Evolutionary conservation across 768 basidiomycete genomes (phyloP), one percentile per base, ranked within the genome.

Genomic region (Leccinum aurantiacum): DNA sequence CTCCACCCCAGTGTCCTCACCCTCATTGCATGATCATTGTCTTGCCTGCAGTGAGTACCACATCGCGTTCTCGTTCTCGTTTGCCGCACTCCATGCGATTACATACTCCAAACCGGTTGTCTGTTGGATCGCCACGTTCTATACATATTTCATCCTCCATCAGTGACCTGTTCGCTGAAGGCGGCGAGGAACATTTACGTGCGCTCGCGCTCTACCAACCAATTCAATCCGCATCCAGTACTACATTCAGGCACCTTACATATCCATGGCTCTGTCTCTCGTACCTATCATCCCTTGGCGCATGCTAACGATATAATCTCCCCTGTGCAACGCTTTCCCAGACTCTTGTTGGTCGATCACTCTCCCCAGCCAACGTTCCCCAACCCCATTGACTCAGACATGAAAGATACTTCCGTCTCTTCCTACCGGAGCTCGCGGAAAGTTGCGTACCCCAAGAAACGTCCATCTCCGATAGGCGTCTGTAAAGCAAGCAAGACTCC

Each of bases 381-480:
- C 61, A 61, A 66, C 56, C 9, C 25, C 54, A 35, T 68, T 17
- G 19, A 58, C 58, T 53, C 65, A 79, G 79, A 80, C 76, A 93
- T 93, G 91, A 93, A 93, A 81, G 90, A 92, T 78, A 77, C 83
- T 62, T 83, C 87, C 33, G 76, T 74, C 50, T 74, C 84, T 67
- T 80, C 83, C 27, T 84, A 78, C 73, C 84, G 81, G 66, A 80
- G 82, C 69, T 80, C 86, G 63, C 83, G 88, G 72, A 82, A 84
- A 63, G 75, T 83, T 56, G 80, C 86, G 65, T 93, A 93, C 69
- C 88, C 88, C 53, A 91, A 88, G 86, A 93, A 89, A 75, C 89
- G 89, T 59, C 91, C 91, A 19, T 91, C 91, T 22, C 90, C 90
- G 46, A 77, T 89, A 76, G 90, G 91, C 70, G 78, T 93, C 63